A percentile compares a stretch with the other conserved stretches of the same genome.
phyloP scores from a whole-genome alignment of 2,329 filamentous ascomycete species.

The Zymoseptoria tritici region DNA sequence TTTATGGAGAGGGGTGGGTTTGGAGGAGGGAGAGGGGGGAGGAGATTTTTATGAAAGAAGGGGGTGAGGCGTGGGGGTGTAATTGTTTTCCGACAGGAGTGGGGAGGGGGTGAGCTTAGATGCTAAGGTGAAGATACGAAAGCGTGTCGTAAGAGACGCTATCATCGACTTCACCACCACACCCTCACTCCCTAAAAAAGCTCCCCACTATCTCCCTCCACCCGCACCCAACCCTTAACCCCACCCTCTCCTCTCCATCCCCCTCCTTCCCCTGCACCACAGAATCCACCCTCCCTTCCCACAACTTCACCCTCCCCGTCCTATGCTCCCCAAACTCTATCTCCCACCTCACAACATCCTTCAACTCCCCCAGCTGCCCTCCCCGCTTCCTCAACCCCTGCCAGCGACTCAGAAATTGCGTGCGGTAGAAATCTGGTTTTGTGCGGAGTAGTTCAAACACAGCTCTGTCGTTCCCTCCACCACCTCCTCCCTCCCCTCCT shows the following conservation, averaged over 20 bases:
- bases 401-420: conserved; percentile 7
- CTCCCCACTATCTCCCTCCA: neutral
- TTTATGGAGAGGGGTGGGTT: neutral
- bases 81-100: neutral
- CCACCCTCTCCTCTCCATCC: neutral
- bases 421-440: neutral
- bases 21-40: neutral
- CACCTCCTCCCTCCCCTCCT: neutral
- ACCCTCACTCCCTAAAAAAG: neutral
- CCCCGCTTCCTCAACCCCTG: neutral
- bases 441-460: conserved; percentile 1
- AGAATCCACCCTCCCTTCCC: neutral
- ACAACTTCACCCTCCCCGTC: neutral
- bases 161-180: too few species aligned
- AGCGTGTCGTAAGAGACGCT: too few species aligned
- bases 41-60: neutral
- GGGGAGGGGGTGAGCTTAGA: too few species aligned
- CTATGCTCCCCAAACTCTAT: neutral
- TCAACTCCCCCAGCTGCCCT: neutral
- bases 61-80: neutral
- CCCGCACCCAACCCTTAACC: neutral
- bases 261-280: neutral
- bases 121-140: too few species aligned
- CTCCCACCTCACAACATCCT: neutral
- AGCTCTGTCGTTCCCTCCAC: neutral